Evolutionary conservation across 2,329 filamentous ascomycete species (phyloP).

Genomic region (Curvularia spicifera): DNA sequence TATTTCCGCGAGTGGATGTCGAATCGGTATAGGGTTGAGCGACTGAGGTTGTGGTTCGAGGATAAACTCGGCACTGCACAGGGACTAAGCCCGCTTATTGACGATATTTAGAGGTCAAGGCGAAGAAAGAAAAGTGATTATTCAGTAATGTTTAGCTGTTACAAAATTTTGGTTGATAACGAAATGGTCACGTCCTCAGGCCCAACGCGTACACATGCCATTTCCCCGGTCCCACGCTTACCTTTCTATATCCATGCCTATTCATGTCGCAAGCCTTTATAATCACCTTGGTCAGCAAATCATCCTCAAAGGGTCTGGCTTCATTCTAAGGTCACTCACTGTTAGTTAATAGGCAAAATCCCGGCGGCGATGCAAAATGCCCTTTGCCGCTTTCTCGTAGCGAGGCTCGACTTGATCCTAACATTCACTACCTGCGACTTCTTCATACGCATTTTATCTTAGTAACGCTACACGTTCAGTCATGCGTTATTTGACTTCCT

Average conservation of each 20-base stretch:
- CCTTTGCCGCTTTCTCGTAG: too few species aligned
- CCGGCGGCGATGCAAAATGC: too few species aligned
- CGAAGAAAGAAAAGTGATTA: background rate
- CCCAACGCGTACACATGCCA: background rate
- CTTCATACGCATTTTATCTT: background rate
- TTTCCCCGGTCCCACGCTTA: background rate
- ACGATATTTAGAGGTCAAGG: conserved; percentile 13
- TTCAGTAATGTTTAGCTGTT: background rate
- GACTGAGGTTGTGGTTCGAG: conserved; percentile 54
- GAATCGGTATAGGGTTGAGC: conserved; percentile 52
- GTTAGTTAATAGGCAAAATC: too few species aligned
- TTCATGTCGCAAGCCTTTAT: background rate
- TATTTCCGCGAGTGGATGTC: conserved; percentile 53
- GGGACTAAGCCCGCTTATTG: conserved; percentile 52
- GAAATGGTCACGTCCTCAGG: background rate
- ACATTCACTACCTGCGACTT: background rate
- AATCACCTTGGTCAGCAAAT: background rate
- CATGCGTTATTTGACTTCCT: background rate
- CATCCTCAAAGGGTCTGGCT: background rate
- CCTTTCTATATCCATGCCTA: background rate
- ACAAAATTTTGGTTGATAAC: background rate
- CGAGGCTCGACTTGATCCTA: background rate
- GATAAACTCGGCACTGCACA: conserved; percentile 52
- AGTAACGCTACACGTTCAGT: too few species aligned
- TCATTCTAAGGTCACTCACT: background rate